Evolutionary conservation across 441 rosid species (phyloP), one percentile per base, ranked within the genome.

Genomic region (Jatropha podagrica): DNA sequence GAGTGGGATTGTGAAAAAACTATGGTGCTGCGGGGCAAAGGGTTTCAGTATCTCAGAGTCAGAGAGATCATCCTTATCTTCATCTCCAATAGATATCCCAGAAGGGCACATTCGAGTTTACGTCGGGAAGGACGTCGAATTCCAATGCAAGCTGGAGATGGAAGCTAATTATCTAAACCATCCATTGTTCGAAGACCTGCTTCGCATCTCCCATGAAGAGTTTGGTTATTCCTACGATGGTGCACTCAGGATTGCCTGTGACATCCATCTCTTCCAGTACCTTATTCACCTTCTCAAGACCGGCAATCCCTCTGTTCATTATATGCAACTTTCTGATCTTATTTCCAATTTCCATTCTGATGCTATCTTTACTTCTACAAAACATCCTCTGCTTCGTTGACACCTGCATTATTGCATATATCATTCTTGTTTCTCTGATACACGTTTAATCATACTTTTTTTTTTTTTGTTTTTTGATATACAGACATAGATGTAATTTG

Each of bases 131-230:
- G 83, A 76, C 64, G 72, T 61, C 2, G 14, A 61, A 3, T 61
- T 48, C 26, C 82, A 76, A 15, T 74, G 82, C 62, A 85, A 83
- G 78, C 49, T 86, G 8, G 85, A 86, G 74, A 72, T 85, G 76
- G 87, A 88, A 54, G 89, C 84, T 13, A 78, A 79, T 74, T 82
- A 78, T 74, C 74, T 86, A 17, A 88, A 88, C 81, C 91, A 86
- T 49, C 87, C 87, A 32, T 77, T 86, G 77, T 83, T 88, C 20
- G 80, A 86, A 20, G 80, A 83, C 71, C 65, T 88, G 56, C 79
- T 88, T 52, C 81, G 77, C 12, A 40, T 82, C 41, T 86, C 86
- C 0, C 81, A 79, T 10, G 85, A 86, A 70, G 84, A 88, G 56
- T 82, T 83, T 5, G 91, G 89, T 42, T 76, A 75, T 54, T 84